A percentile compares a stretch with the other conserved stretches of the same genome.
Conservation (phyloP, 1,139 yeast species). For the Hemisphaericaspora xylofermentans region DNA sequence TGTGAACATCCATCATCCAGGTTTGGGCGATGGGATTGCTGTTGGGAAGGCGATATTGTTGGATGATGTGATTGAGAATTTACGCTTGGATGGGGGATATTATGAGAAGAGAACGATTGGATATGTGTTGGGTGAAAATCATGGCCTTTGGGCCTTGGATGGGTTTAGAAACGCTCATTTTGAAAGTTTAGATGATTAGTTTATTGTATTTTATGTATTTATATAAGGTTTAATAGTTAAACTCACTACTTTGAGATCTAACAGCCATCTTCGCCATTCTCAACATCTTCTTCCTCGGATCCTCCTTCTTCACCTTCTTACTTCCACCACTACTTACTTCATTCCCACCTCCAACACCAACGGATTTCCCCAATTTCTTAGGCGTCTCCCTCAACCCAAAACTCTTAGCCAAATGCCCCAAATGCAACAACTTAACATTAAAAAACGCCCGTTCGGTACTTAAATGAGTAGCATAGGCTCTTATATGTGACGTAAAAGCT, state of each 20-base stretch:
- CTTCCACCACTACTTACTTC: constrained; percentile 21
- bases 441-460: constrained; percentile 74
- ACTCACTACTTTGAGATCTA: constrained; percentile 64
- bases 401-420: constrained; percentile 93
- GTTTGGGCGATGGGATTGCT: constrained; percentile 67
- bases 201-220: neutral
- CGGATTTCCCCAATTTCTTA: constrained; percentile 58
- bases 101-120: constrained; percentile 43
- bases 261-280: constrained; percentile 74
- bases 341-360: too few species aligned
- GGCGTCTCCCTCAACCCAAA: constrained; percentile 96
- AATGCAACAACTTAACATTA: constrained; percentile 76
- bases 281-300: constrained; percentile 69
- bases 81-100: constrained; percentile 50
- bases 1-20: constrained; percentile 73
- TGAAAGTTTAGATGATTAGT: neutral
- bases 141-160: constrained; percentile 64
- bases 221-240: constrained; percentile 48
- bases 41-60: constrained; percentile 81
- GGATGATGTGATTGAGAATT: constrained; percentile 78
- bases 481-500: constrained; percentile 83
- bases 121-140: constrained; percentile 71
- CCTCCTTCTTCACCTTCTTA: constrained; percentile 37
- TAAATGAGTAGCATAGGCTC: constrained; percentile 97
- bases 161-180: constrained; percentile 16